Base-by-base conservation (phyloP, 192 early-diverging fungal species). In the Kappamyces sp. region DNA sequence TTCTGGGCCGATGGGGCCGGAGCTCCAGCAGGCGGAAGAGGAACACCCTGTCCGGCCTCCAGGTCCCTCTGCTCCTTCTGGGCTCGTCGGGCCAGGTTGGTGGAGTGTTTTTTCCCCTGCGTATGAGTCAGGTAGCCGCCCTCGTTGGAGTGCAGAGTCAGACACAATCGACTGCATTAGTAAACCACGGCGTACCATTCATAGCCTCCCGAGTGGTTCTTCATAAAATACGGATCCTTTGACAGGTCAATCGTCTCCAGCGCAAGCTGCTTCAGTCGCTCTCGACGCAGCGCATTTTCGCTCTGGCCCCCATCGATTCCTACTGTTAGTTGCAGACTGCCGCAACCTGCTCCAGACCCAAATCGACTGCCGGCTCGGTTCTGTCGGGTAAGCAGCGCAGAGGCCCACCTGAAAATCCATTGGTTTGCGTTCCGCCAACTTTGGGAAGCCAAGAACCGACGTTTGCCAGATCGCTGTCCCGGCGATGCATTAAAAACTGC, bases 181-280 rank as follows among this genome's bases (percentile, higher is more conserved):
- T 23, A 23, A 23, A 23, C 23, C 23, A 23, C 23, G 23, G 23
- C 23, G 23, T 23, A 23, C 23, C 79, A 83, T 51, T 82, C 80
- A 66, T 74, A 83, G 9, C 70, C 71, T 37, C 80, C 80, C 12
- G 81, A 66, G 48, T 82, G 80, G 64, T 79, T 82, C 42, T 91
- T 88, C 90, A 97, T 93, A 68, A 98, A 91, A 65, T 98, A 98
- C 34, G 95, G 95, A 68, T 98, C 95, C 62, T 90, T 96, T 50
- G 89, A 83, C 43, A 98, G 74, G 74, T 94, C 93, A 60, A 98
- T 95, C 2, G 92, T 94, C 62, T 98, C 95, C 40, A 98, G 69
- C 2, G 93, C 93, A 15, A 98, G 84, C 61, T 90, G 91, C 46
- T 92, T 89, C 48, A 95, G 89, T 60, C 95, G 87, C 61, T 98